phyloP scores from a whole-genome alignment of 2,329 filamentous ascomycete species.

The Calonectria ilicicola region DNA sequence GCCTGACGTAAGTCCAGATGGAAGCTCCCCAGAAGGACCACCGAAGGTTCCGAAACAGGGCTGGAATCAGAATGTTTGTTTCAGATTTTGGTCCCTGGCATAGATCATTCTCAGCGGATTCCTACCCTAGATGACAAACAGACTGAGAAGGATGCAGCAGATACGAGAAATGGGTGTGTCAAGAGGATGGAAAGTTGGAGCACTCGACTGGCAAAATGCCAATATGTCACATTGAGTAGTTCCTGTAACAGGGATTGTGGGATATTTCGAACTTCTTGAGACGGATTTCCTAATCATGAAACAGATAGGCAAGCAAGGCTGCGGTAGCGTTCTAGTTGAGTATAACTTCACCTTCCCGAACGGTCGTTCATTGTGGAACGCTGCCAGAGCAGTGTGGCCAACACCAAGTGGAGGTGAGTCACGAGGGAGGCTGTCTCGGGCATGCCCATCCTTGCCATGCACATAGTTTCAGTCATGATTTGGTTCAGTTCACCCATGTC shows the following conservation, averaged over 20 bases:
- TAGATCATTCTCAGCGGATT: background rate
- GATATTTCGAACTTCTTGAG: background rate
- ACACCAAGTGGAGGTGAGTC: background rate
- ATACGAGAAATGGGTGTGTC: background rate
- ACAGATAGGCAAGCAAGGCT: background rate
- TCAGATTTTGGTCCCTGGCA: background rate
- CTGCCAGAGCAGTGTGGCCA: background rate
- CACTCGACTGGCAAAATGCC: no score
- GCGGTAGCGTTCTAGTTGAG: background rate
- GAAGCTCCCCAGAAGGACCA: background rate
- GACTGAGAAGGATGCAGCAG: background rate
- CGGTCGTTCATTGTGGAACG: background rate
- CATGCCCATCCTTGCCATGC: background rate
- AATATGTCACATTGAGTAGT: background rate
- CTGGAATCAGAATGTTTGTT: background rate
- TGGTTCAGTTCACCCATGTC: background rate
- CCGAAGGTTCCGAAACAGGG: slow-evolving; percentile 7
- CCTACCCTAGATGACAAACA: background rate
- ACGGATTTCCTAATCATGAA: background rate
- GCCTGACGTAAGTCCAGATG: slow-evolving; percentile 15
- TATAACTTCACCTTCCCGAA: background rate
- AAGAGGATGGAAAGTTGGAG: no score
- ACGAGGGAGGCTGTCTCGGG: background rate
- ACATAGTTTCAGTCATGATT: background rate
- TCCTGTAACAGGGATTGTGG: background rate